Conservation (phyloP, 768 basidiomycete species). For the Tulasnella sp. region DNA sequence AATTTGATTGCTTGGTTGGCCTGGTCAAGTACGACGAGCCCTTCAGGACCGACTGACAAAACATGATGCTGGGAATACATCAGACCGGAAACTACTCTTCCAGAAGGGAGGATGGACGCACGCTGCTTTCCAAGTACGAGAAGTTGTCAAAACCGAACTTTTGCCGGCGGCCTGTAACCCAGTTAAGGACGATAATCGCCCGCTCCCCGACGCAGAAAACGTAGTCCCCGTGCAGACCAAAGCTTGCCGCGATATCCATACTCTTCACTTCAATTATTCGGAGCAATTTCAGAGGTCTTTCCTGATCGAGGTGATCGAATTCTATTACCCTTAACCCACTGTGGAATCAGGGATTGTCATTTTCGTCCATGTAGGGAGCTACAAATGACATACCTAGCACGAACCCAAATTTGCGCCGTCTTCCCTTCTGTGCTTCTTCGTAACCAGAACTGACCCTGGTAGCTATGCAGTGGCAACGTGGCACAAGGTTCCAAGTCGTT, state of each 20-base stretch:
- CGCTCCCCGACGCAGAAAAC: background rate
- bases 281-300: background rate
- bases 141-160: background rate
- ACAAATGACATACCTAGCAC: background rate
- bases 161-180: background rate
- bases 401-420: background rate
- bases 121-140: background rate
- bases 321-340: background rate
- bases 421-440: background rate
- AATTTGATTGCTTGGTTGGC: background rate
- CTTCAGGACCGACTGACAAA: background rate
- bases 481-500: background rate
- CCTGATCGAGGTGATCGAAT: background rate
- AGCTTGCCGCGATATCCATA: background rate
- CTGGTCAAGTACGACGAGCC: background rate
- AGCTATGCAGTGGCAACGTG: background rate
- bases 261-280: background rate
- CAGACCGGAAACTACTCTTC: too few relatives aligned
- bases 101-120: background rate
- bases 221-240: background rate
- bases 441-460: background rate
- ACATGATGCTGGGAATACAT: background rate
- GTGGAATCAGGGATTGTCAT: background rate
- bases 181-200: background rate
- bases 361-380: background rate